A percentile compares a stretch with the other conserved stretches of the same genome.
Evolutionary conservation across 345 rosid genomes (phyloP).

Genomic region (Camelina laxa): DNA sequence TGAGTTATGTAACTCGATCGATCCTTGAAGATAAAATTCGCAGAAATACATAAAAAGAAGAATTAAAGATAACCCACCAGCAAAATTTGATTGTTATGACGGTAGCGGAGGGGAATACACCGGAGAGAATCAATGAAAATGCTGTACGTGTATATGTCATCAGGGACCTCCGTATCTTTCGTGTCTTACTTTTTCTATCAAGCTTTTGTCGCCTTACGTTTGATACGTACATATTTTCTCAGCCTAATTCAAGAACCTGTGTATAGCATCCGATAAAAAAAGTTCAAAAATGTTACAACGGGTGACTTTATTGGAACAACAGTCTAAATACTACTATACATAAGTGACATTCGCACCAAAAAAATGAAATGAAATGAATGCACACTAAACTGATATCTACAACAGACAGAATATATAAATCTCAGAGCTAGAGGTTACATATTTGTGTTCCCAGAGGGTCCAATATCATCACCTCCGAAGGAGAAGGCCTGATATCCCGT

Average conservation of each 20-base stretch:
- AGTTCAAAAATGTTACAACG: conserved; percentile 8
- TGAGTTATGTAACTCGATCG: background rate
- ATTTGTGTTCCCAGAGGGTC: conserved; percentile 30
- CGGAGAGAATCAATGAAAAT: conserved; percentile 9
- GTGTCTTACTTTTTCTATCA: conserved; percentile 10
- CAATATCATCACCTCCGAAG: conserved; percentile 42
- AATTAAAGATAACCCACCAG: conserved; percentile 24
- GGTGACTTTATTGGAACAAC: conserved; percentile 1
- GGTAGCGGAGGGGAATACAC: background rate
- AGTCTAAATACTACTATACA: background rate
- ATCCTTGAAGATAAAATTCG: no score
- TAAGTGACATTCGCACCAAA: conserved; percentile 32
- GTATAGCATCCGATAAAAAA: background rate
- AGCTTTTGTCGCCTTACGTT: conserved; percentile 16
- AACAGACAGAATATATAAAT: background rate
- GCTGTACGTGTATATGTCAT: conserved; percentile 4
- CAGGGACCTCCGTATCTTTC: conserved; percentile 30
- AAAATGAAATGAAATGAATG: conserved; percentile 30
- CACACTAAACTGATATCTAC: conserved; percentile 12
- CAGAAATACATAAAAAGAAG: background rate
- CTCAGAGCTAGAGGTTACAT: conserved; percentile 4
- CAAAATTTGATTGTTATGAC: conserved; percentile 9
- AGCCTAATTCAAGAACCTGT: background rate
- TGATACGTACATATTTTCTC: background rate
- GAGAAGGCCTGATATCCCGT: conserved; percentile 63